Base-by-base conservation (phyloP, 1,284 basidiomycete genomes). In the Cystobasidiaceae sp. region DNA sequence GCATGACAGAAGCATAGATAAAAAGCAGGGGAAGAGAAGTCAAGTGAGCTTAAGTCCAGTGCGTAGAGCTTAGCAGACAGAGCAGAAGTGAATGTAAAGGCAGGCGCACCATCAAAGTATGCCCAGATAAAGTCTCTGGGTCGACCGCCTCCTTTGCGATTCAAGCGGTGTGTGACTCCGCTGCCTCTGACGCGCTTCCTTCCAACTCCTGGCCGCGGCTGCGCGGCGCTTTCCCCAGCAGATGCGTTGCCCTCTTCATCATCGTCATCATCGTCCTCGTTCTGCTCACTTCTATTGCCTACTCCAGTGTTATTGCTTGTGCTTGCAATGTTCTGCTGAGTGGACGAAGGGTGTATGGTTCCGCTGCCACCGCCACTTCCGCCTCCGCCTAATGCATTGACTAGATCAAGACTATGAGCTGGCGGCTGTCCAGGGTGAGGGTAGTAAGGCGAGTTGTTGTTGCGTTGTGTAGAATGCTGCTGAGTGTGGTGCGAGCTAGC, bases 61-160 rank as follows among this genome's bases (percentile, higher is more conserved):
- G 7, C 25, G n/a, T n/a, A 21, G 3, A 37, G 21, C 39, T 5
- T 5, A 5, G 9, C 19, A 23, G 30, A 15, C 7, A 19, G n/a
- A 3, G 19, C 13, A 27, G 37, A 19, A 19, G 25, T 13, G 27
- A 19, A 32, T 11, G 27, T 2, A 11, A 19, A n/a, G n/a, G n/a
- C n/a, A n/a, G n/a, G 15, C 68, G 17, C 9, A 69, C 71, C 70
- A 6, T 71, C 62, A 56, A 70, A 73, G 15, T 70, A 64, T 27
- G 69, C 67, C 72, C 72, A 73, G 4, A 73, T 66, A 37, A 57
- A 69, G 54, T 73, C 71, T 32, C 67, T 65, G 2, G 72, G 72
- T 25, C 72, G 67, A 0, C 72, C 72, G 4, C 70, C 68, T 54
- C 52, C 61, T 34, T 64, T 64, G 30, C 51, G 45, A 25, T 64